Evolutionary conservation across 805 yeast species (phyloP).

Genomic region (Myxozyma lipomycoides): DNA sequence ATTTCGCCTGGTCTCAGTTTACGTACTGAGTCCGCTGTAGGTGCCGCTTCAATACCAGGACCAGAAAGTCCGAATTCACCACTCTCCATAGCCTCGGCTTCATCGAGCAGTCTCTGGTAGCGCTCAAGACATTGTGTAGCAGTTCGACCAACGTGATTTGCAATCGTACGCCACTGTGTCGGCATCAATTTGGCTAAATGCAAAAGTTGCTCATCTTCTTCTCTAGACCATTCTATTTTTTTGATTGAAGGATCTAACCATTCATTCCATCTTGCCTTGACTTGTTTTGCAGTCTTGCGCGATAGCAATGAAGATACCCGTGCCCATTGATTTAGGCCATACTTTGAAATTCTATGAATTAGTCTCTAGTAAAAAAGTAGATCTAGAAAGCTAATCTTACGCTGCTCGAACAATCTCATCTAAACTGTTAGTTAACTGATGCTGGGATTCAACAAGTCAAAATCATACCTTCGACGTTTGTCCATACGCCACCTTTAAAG

Average conservation of each 20-base stretch:
- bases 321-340: conserved; percentile 93
- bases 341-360: conserved; percentile 57
- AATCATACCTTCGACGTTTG: conserved; percentile 50
- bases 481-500: conserved; percentile 88
- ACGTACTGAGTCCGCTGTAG: conserved; percentile 33
- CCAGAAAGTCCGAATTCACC: conserved; percentile 45
- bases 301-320: conserved; percentile 82
- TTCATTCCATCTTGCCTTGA: conserved; percentile 89
- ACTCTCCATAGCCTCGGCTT: conserved; percentile 41
- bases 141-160: conserved; percentile 74
- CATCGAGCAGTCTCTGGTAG: conserved; percentile 67
- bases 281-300: conserved; percentile 84
- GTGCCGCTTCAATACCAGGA: conserved; percentile 52
- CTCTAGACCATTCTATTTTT: conserved; percentile 62
- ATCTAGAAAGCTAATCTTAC: conserved; percentile 10
- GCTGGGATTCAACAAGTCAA: conserved; percentile 5
- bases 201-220: conserved; percentile 71
- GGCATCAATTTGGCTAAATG: conserved; percentile 69
- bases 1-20: conserved; percentile 48
- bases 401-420: conserved; percentile 91
- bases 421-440: background rate
- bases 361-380: background rate
- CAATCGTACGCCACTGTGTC: conserved; percentile 93
- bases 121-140: conserved; percentile 84
- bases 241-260: conserved; percentile 73